These are phyloP conservation scores for Xylaria sp. DNA, from an alignment of 2,329 filamentous ascomycete species.

Conservation along the genomic window DNA sequence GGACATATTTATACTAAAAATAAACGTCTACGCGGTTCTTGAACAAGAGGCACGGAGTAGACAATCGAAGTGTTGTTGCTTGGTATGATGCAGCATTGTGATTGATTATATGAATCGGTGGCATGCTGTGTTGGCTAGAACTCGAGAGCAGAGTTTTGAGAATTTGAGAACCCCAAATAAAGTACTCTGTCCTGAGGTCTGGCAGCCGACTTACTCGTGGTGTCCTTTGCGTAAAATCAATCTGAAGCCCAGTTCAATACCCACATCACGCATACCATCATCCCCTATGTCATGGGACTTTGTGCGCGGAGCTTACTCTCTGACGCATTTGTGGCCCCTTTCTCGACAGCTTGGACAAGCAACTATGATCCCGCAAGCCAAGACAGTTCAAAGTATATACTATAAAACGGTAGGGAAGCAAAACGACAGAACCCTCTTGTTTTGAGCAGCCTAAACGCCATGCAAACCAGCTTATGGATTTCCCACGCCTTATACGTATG, in stretches of 20 bases:
- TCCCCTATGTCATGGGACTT: constrained; percentile 6
- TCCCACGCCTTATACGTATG: constrained; percentile 13
- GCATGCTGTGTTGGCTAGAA: background rate
- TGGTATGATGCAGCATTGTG: background rate
- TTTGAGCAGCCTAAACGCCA: constrained; percentile 24
- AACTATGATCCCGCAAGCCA: constrained; percentile 1
- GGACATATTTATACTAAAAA: background rate
- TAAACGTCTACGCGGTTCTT: background rate
- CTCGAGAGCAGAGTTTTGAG: background rate
- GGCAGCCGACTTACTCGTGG: background rate
- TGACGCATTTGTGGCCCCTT: background rate
- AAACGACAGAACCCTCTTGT: constrained; percentile 6
- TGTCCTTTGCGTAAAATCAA: background rate
- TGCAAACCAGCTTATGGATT: constrained; percentile 23
- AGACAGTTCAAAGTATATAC: constrained; percentile 14
- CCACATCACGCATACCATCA: background rate
- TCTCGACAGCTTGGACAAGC: background rate
- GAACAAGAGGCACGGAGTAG: background rate
- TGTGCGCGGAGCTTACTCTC: background rate
- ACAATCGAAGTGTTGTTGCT: background rate
- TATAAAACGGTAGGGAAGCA: constrained; percentile 10
- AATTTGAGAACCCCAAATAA: background rate
- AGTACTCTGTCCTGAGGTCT: background rate
- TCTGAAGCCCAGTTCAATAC: constrained; percentile 11
- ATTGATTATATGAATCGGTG: background rate